These are phyloP conservation scores for Orobanche coerulescens DNA, from an alignment of 257 asterid genomes.

Conservation along the genomic window DNA sequence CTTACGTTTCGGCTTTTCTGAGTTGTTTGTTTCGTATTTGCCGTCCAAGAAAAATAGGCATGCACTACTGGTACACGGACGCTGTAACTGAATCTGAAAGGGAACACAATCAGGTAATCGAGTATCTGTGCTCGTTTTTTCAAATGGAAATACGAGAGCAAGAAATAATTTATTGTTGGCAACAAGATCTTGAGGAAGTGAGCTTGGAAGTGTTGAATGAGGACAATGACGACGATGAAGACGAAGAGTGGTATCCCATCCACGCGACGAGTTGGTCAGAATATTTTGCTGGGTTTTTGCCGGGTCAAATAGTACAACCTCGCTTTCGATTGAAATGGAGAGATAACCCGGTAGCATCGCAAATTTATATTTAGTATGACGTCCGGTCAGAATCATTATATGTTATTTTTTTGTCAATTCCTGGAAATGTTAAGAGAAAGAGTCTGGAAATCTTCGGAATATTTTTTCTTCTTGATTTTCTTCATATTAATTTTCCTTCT, in stretches of 20 bases:
- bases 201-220: neutral
- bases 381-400: no score
- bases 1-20: neutral
- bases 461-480: no score
- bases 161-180: neutral
- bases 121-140: neutral
- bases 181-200: neutral
- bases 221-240: neutral
- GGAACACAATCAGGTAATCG: neutral
- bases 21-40: neutral
- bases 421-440: no score
- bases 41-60: neutral
- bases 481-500: no score
- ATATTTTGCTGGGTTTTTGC: neutral
- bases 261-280: neutral
- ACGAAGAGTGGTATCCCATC: no score
- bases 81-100: neutral
- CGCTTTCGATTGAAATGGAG: neutral
- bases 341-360: no score
- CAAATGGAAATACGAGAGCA: neutral
- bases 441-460: no score
- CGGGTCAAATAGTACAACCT: no score
- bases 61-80: neutral
- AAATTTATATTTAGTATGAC: no score
- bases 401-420: no score